Conservation (phyloP, 1,139 yeast species). For the Yamadazyma mexicana region DNA sequence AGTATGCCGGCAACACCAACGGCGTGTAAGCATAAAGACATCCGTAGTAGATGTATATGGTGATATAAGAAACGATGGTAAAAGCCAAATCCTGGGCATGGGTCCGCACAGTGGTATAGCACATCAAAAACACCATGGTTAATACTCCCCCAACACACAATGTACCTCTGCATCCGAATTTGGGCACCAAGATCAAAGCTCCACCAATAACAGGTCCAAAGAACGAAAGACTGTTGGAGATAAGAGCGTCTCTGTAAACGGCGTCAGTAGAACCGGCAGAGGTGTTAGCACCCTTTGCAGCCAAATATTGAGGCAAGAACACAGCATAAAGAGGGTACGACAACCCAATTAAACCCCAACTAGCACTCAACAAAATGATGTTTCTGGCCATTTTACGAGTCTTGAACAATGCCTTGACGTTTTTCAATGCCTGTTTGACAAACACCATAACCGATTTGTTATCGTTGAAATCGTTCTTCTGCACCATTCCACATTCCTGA, state of each 20-base stretch:
- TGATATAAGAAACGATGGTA: slow-evolving; percentile 49
- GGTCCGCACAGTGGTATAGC: slow-evolving; percentile 54
- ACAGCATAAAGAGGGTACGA: too few species aligned
- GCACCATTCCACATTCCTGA: too few species aligned
- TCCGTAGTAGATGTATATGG: slow-evolving; percentile 53
- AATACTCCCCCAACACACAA: slow-evolving; percentile 52
- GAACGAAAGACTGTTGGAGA: slow-evolving; percentile 50
- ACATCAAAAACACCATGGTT: slow-evolving; percentile 56
- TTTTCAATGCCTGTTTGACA: too few species aligned
- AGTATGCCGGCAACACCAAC: slow-evolving; percentile 56
- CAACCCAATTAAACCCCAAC: too few species aligned
- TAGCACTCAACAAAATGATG: too few species aligned
- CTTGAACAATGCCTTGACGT: too few species aligned
- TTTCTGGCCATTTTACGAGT: too few species aligned
- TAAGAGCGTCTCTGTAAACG: slow-evolving; percentile 52
- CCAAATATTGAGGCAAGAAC: too few species aligned
- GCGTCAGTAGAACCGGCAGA: too few species aligned
- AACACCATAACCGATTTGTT: too few species aligned
- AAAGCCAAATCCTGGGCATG: slow-evolving; percentile 51
- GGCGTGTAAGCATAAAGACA: slow-evolving; percentile 59
- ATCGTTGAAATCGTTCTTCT: too few species aligned
- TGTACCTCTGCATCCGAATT: slow-evolving; percentile 55
- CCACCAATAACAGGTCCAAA: slow-evolving; percentile 63
- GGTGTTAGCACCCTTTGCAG: too few species aligned
- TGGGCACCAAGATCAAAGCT: slow-evolving; percentile 40